Percentiles rank a stretch among this genome's conserved stretches.
Conservation (phyloP, 345 rosid species). For the Arabidopsis arenosa region DNA sequence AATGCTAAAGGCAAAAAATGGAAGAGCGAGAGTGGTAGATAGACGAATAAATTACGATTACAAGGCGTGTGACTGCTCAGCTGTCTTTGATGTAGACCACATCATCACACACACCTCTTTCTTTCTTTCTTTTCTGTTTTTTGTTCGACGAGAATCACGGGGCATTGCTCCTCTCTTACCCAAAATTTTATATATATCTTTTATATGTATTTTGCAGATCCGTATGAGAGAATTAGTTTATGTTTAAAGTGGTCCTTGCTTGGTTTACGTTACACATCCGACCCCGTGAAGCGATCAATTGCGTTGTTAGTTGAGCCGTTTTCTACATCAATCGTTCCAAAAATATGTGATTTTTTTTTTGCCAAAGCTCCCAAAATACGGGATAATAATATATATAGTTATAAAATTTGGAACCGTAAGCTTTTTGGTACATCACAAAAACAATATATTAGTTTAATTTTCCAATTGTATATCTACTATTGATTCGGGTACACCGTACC, state of each 20-base stretch:
- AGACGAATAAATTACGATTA: conserved; percentile 39
- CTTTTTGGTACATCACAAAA: not conserved
- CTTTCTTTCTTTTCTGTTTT: not conserved
- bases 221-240: conserved; percentile 28
- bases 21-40: conserved; percentile 36
- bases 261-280: conserved; percentile 33
- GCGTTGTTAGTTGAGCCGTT: conserved; percentile 44
- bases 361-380: too few species aligned
- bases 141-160: conserved; percentile 46
- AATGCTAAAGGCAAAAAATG: conserved; percentile 16
- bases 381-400: not conserved
- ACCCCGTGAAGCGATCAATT: conserved; percentile 46
- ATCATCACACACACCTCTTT: conserved; percentile 28
- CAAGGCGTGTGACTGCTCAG: conserved; percentile 47
- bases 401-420: conserved; percentile 3
- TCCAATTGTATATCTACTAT: not conserved
- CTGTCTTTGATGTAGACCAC: conserved; percentile 45
- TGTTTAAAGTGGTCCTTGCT: conserved; percentile 40
- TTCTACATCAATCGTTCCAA: conserved; percentile 14
- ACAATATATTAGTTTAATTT: not conserved
- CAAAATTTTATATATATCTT: conserved; percentile 11
- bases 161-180: conserved; percentile 29
- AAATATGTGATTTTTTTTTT: not conserved
- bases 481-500: not conserved
- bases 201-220: conserved; percentile 6